These are phyloP conservation scores for Crithidia mellificae DNA, from an alignment of 208 protist species.

Conservation along the genomic window DNA sequence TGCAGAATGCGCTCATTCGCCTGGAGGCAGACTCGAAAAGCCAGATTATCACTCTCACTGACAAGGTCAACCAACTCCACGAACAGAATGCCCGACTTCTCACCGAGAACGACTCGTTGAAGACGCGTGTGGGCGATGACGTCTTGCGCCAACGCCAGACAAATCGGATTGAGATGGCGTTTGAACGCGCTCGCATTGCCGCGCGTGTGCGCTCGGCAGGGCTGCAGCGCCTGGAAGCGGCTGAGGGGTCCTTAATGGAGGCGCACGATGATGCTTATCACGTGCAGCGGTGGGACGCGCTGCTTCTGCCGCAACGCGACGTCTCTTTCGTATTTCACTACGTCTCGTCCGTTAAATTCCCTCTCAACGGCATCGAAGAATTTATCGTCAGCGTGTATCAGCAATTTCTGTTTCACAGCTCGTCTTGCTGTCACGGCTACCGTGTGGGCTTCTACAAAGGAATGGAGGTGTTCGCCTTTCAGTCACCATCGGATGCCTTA, in stretches of 20 bases:
- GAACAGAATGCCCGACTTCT: slow-evolving; percentile 38
- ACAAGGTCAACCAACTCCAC: slow-evolving; percentile 42
- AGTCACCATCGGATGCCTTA: slow-evolving; percentile 64
- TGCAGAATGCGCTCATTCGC: slow-evolving; percentile 54
- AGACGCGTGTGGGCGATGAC: slow-evolving; percentile 71
- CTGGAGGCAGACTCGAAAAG: slow-evolving; percentile 56
- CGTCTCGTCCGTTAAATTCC: slow-evolving; percentile 49
- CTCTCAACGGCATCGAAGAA: slow-evolving; percentile 49
- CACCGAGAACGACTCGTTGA: slow-evolving; percentile 70
- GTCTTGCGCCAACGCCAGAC: slow-evolving; percentile 72
- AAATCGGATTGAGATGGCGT: slow-evolving; percentile 74
- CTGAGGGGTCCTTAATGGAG: slow-evolving; percentile 78
- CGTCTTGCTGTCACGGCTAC: slow-evolving; percentile 47
- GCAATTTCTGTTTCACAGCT: slow-evolving; percentile 53
- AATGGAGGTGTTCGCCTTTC: slow-evolving; percentile 78
- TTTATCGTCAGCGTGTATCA: slow-evolving; percentile 76
- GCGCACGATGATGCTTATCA: slow-evolving; percentile 84
- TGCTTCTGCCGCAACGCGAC: slow-evolving; percentile 63
- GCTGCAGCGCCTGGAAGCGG: slow-evolving; percentile 60
- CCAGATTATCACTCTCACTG: slow-evolving; percentile 51
- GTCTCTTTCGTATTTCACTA: slow-evolving; percentile 84
- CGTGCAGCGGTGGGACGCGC: slow-evolving; percentile 72
- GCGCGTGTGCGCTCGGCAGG: slow-evolving; percentile 62
- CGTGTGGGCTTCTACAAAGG: slow-evolving; percentile 49
- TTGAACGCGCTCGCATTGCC: slow-evolving; percentile 52